Percentiles rank a stretch among this genome's conserved stretches.
Evolutionary conservation across 495 filamentous ascomycete species (phyloP).

Genomic region (Daldinia bambusicola): DNA sequence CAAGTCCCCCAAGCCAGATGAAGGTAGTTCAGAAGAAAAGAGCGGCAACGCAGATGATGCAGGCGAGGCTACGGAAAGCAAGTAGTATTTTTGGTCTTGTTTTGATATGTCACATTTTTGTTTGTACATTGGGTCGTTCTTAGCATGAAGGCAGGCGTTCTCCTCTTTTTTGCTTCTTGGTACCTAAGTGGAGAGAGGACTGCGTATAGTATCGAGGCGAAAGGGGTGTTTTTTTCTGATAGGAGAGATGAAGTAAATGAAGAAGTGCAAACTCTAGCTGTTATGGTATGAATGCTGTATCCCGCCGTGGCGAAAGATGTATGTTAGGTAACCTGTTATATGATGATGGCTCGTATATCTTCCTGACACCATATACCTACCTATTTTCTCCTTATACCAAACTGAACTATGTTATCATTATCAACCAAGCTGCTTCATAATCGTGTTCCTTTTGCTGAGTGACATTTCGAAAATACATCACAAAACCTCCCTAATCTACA

Average conservation of each 20-base stretch:
- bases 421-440: not conserved
- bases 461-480: too few species aligned
- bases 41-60: conserved; percentile 9
- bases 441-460: too few species aligned
- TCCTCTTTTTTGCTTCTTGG: conserved; percentile 9
- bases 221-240: not conserved
- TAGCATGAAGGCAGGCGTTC: conserved; percentile 39
- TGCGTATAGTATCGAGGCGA: conserved; percentile 13
- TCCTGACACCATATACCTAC: not conserved
- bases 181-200: conserved; percentile 20
- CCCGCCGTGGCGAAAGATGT: not conserved
- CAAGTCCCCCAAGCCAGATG: not conserved
- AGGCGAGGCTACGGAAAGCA: conserved; percentile 23
- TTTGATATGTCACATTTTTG: conserved; percentile 9
- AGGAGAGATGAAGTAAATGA: not conserved
- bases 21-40: conserved; percentile 27
- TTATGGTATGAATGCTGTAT: not conserved
- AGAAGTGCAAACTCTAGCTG: not conserved
- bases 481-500: too few species aligned
- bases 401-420: not conserved
- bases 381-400: not conserved
- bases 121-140: conserved; percentile 24
- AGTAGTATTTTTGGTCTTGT: conserved; percentile 20
- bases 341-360: not conserved
- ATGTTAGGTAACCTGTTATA: not conserved